phyloP scores from a whole-genome alignment of 2,329 filamentous ascomycete genomes.

The Dendryphion nanum region DNA sequence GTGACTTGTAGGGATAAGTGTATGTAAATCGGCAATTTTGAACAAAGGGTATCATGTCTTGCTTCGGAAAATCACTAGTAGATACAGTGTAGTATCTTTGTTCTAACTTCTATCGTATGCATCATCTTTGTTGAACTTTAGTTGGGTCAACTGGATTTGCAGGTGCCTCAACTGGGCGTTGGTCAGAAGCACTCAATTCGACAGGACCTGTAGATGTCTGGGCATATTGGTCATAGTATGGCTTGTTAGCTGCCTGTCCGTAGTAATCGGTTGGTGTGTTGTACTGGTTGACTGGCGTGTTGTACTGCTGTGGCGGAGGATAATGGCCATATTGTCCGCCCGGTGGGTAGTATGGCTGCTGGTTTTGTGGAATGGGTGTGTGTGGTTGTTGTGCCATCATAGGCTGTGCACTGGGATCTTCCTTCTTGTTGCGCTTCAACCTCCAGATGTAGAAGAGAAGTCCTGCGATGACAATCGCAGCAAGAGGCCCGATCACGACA shows the following conservation, averaged over 20 bases:
- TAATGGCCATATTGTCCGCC: neutral
- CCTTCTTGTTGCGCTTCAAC: slow-evolving; percentile 1
- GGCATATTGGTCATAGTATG: neutral
- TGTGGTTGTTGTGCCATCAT: slow-evolving; percentile 4
- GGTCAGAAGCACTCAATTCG: neutral
- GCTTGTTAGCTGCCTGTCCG: neutral
- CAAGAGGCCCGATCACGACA: slow-evolving; percentile 2
- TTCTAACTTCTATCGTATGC: too few species aligned
- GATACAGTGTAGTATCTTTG: too few species aligned
- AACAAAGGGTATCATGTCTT: too few species aligned
- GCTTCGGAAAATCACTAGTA: too few species aligned
- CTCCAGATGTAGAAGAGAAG: slow-evolving; percentile 8
- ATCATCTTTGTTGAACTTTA: too few species aligned
- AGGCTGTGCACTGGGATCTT: slow-evolving; percentile 2
- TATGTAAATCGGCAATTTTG: too few species aligned
- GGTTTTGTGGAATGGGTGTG: neutral
- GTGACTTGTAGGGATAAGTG: too few species aligned
- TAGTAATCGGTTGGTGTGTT: neutral
- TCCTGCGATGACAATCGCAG: slow-evolving; percentile 3
- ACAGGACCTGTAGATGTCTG: neutral
- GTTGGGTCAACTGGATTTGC: too few species aligned
- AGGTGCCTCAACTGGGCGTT: neutral
- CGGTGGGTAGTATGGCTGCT: neutral
- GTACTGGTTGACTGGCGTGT: neutral
- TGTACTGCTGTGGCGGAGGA: too few species aligned